These are phyloP conservation scores for Saccharum officinarum DNA, from an alignment of 176 grass and related monocot species.

Conservation along the genomic window DNA sequence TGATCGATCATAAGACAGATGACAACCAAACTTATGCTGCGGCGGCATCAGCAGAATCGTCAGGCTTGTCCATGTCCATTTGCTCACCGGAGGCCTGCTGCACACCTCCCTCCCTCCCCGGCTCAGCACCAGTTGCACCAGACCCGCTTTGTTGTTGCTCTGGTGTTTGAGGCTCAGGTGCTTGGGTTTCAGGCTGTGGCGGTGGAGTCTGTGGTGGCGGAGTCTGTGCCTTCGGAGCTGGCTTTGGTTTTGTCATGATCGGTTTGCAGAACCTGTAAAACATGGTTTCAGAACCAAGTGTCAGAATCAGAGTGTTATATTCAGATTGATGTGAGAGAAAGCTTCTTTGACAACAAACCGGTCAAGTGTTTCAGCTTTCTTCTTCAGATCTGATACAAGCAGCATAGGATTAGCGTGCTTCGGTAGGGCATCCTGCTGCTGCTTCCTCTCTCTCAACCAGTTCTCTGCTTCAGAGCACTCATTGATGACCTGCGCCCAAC, in stretches of 20 bases:
- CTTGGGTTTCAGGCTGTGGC: slow-evolving; percentile 39
- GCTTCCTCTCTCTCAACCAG: slow-evolving; percentile 57
- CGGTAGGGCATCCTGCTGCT: slow-evolving; percentile 66
- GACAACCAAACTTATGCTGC: slow-evolving; percentile 16
- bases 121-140: slow-evolving; percentile 6
- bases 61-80: slow-evolving; percentile 72
- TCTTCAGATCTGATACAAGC: slow-evolving; percentile 57
- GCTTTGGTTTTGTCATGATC: slow-evolving; percentile 80
- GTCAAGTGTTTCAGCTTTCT: slow-evolving; percentile 74
- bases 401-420: slow-evolving; percentile 63
- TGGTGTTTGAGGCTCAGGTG: slow-evolving; percentile 35
- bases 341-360: slow-evolving; percentile 30
- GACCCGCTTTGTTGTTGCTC: slow-evolving; percentile 40
- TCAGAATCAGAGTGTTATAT: background rate
- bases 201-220: slow-evolving; percentile 70
- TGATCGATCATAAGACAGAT: background rate
- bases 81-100: slow-evolving; percentile 37
- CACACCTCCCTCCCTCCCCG: slow-evolving; percentile 22
- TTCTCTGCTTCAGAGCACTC: slow-evolving; percentile 62
- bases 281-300: background rate
- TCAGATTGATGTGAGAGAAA: background rate
- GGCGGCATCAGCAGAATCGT: slow-evolving; percentile 13
- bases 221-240: slow-evolving; percentile 67
- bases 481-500: slow-evolving; percentile 55
- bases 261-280: slow-evolving; percentile 69